A percentile compares a stretch with the other conserved stretches of the same genome.
These are phyloP conservation scores for Aquilaria malaccensis DNA, from an alignment of 345 rosid genomes.

Conservation along the genomic window DNA sequence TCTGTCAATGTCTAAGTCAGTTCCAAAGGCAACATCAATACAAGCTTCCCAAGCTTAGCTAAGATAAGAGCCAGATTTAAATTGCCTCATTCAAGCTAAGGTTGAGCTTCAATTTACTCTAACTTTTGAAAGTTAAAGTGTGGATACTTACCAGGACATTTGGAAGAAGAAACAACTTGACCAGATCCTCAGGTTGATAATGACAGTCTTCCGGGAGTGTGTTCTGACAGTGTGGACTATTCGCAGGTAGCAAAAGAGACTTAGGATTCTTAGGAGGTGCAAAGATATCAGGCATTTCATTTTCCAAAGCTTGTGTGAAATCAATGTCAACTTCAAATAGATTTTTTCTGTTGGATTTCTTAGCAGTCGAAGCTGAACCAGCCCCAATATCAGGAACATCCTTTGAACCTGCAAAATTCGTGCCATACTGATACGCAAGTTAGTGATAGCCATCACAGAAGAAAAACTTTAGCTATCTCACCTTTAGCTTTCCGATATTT, in stretches of 20 bases:
- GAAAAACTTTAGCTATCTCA: neutral
- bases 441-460: neutral
- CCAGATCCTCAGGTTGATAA: slow-evolving; percentile 29
- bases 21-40: no score
- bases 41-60: no score
- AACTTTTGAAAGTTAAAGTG: no score
- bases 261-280: slow-evolving; percentile 26
- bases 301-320: slow-evolving; percentile 26
- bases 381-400: slow-evolving; percentile 1
- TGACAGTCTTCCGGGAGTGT: slow-evolving; percentile 35
- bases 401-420: slow-evolving; percentile 6
- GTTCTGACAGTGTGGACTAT: slow-evolving; percentile 14
- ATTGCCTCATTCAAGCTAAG: neutral
- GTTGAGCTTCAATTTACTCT: neutral
- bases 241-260: slow-evolving; percentile 25
- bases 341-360: slow-evolving; percentile 10
- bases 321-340: slow-evolving; percentile 21
- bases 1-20: no score
- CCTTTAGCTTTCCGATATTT: slow-evolving; percentile 27
- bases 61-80: no score
- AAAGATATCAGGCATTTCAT: slow-evolving; percentile 23
- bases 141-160: slow-evolving; percentile 21
- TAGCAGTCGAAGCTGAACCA: slow-evolving; percentile 3
- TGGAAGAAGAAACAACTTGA: slow-evolving; percentile 27
- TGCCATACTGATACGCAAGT: neutral